These are phyloP conservation scores for Taphrina communis DNA, from an alignment of 1,139 yeast genomes.

Conservation along the genomic window DNA sequence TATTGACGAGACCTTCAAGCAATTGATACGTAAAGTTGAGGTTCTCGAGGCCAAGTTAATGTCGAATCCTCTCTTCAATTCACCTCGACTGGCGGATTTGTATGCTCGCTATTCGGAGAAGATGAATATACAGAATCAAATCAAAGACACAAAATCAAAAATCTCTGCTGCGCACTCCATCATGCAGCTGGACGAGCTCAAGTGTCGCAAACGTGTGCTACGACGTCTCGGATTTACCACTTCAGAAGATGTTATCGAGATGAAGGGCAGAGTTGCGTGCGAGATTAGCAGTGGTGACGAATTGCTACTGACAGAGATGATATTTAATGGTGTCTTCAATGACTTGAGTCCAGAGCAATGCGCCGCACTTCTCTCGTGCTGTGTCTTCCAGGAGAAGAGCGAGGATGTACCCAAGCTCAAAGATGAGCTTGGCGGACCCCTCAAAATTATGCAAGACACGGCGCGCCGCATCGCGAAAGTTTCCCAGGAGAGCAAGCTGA, in stretches of 20 bases:
- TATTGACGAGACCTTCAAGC: constrained; percentile 73
- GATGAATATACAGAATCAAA: constrained; percentile 65
- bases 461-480: constrained; percentile 88
- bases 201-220: constrained; percentile 87
- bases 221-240: constrained; percentile 86
- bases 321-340: constrained; percentile 92
- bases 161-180: constrained; percentile 86
- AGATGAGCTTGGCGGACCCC: constrained; percentile 88
- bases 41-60: constrained; percentile 76
- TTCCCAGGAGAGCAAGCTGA: constrained; percentile 85
- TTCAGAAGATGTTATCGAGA: constrained; percentile 74
- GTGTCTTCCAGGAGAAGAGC: constrained; percentile 95
- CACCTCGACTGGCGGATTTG: constrained; percentile 64
- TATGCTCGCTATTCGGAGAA: constrained; percentile 71
- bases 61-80: constrained; percentile 71
- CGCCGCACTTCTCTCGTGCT: constrained; percentile 89
- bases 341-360: constrained; percentile 87
- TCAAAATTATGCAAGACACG: constrained; percentile 83
- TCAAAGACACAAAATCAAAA: constrained; percentile 66
- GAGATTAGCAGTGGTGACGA: constrained; percentile 97
- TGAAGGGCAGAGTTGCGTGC: constrained; percentile 95
- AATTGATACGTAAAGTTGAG: constrained; percentile 70
- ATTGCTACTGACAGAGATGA: constrained; percentile 81
- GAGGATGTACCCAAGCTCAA: constrained; percentile 77
- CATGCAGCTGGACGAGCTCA: constrained; percentile 89